Conservation (phyloP, 2,329 filamentous ascomycete species). For the Cladosporium phlei region DNA sequence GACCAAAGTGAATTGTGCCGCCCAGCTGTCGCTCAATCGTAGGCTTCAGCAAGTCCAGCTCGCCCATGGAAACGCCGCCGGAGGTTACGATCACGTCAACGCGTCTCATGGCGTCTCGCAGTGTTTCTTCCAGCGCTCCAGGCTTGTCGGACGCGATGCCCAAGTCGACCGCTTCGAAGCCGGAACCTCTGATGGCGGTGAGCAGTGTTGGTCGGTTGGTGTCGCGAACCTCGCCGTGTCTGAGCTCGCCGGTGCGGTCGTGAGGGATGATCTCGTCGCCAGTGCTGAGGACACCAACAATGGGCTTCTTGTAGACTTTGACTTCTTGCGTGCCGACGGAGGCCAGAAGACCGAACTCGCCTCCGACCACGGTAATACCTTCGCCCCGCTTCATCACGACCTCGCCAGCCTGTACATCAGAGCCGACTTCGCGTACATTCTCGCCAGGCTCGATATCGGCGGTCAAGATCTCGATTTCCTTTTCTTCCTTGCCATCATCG, state of each 20-base stretch:
- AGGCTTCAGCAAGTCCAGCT: conserved; percentile 92
- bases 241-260: conserved; percentile 56
- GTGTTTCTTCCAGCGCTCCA: conserved; percentile 67
- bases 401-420: conserved; percentile 68
- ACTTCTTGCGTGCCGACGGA: conserved; percentile 73
- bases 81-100: conserved; percentile 85
- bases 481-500: conserved; percentile 77
- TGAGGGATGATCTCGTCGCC: conserved; percentile 90
- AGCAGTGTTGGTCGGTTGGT: conserved; percentile 87
- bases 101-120: conserved; percentile 68
- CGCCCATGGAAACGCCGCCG: conserved; percentile 95
- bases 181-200: conserved; percentile 67
- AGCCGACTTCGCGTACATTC: conserved; percentile 87
- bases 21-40: conserved; percentile 87
- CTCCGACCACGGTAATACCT: conserved; percentile 78
- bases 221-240: conserved; percentile 82
- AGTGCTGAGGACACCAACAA: conserved; percentile 84
- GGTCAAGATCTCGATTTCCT: conserved; percentile 79
- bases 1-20: conserved; percentile 91
- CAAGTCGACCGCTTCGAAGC: conserved; percentile 76
- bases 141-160: conserved; percentile 76
- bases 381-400: conserved; percentile 72
- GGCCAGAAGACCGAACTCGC: conserved; percentile 84
- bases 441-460: conserved; percentile 70
- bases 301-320: conserved; percentile 67